Base-by-base conservation (phyloP, 2,329 filamentous ascomycete genomes). In the Penicillium fuscoglaucum region DNA sequence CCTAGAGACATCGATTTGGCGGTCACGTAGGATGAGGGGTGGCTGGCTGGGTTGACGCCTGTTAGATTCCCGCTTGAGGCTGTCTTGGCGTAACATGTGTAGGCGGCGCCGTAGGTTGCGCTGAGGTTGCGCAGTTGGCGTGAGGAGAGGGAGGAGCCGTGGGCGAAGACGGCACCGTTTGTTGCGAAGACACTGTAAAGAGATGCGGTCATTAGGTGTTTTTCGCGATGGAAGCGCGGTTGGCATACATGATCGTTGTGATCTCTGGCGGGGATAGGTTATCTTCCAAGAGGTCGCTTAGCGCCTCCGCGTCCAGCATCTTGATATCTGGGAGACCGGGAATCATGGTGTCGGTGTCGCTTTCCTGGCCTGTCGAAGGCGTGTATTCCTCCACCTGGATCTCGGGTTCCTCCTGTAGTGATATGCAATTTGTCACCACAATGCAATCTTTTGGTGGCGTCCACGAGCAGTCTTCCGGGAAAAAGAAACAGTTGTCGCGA, bases 251-350 rank as follows among this genome's bases (percentile, higher is more conserved):
- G 49, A 78, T 78, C 15, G 76, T 76, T 21, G 75, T 77, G 44
- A 78, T 78, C 61, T 78, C 76, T 17, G 76, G 76, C 9, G 74
- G 75, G 19, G 73, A 76, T 9, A 78, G 68, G 52, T 78, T 78
- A 62, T 78, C 76, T 61, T 76, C 72, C 19, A 78, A 62, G 37
- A 78, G 68, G 60, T 76, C 74, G 40, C 73, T 70, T 48, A 78
- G 66, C 33, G 75, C 76, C 67, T 74, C 71, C 24, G 74, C 72
- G 62, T 78, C 76, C 31, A 78, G 67, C 76, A 78, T 78, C 54
- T 74, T 75, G 47, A 78, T 78, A 61, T 76, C 72, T 5, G 76
- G 75, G 31, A 78, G 69, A 41, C 73, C 74, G 49, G 76, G 74
- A 52, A 74, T 73, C 74, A 77, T 76, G 59, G 58, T 71, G 70